Conservation (phyloP, 768 basidiomycete species). For the Mycena belliarum region DNA sequence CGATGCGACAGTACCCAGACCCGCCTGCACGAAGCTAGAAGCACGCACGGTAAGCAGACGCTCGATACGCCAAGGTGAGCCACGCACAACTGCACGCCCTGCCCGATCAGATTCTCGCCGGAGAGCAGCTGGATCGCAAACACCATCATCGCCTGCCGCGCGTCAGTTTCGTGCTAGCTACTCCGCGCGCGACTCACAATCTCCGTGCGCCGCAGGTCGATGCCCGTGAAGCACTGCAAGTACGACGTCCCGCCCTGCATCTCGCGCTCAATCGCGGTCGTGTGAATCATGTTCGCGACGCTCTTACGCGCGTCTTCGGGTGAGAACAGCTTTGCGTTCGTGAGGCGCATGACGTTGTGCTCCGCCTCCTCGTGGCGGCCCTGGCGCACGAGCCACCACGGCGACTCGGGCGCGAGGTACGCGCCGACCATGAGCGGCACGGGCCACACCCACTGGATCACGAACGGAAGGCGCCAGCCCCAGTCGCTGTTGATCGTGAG, state of each 20-base stretch:
- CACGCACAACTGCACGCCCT: constrained; percentile 25
- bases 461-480: constrained; percentile 27
- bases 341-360: constrained; percentile 18
- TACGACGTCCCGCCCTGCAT: constrained; percentile 24
- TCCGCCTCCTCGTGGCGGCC: constrained; percentile 24
- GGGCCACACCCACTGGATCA: constrained; percentile 28
- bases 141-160: constrained; percentile 25
- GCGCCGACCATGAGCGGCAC: constrained; percentile 21
- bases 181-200: constrained; percentile 12
- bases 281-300: constrained; percentile 27
- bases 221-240: constrained; percentile 23
- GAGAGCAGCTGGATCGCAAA: constrained; percentile 27
- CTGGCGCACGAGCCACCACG: constrained; percentile 27
- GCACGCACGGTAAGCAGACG: no score
- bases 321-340: constrained; percentile 18
- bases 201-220: constrained; percentile 25
- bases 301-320: constrained; percentile 20
- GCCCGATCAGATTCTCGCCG: constrained; percentile 26
- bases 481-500: constrained; percentile 23
- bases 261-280: constrained; percentile 25
- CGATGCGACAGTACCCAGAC: constrained; percentile 14
- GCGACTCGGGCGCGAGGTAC: constrained; percentile 22
- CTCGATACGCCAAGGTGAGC: no score
- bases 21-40: constrained; percentile 23
- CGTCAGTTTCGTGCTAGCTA: not conserved